phyloP scores from a whole-genome alignment of 345 rosid species.

The Schrenkiella parvula region DNA sequence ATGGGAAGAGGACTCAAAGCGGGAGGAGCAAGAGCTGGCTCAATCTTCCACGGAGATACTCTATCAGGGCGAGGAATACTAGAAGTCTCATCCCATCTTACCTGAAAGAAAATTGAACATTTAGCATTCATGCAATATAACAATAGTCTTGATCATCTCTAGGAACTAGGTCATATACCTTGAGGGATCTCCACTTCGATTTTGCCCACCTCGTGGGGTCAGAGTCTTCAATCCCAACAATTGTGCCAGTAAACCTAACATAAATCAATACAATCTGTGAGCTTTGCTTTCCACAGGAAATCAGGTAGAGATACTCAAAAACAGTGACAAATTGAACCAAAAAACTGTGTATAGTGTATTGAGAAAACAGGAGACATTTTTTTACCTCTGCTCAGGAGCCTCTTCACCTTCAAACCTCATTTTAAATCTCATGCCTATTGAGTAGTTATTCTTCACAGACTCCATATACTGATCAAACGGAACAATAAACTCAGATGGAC shows the following conservation, averaged over 20 bases:
- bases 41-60: slow-evolving; percentile 89
- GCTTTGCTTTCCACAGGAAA: neutral
- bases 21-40: slow-evolving; percentile 77
- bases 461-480: slow-evolving; percentile 76
- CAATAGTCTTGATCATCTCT: neutral
- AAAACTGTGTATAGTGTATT: neutral
- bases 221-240: slow-evolving; percentile 66
- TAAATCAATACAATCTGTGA: neutral
- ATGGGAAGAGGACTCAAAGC: slow-evolving; percentile 58
- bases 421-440: slow-evolving; percentile 84
- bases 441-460: slow-evolving; percentile 57
- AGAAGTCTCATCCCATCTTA: slow-evolving; percentile 83
- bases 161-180: slow-evolving; percentile 44
- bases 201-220: slow-evolving; percentile 57
- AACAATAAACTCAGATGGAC: slow-evolving; percentile 86
- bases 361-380: neutral
- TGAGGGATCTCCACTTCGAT: slow-evolving; percentile 82
- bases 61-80: slow-evolving; percentile 70
- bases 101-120: slow-evolving; percentile 40
- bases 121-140: neutral
- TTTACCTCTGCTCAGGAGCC: slow-evolving; percentile 80
- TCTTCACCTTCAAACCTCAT: slow-evolving; percentile 95
- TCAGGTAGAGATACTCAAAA: neutral
- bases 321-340: neutral
- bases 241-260: slow-evolving; percentile 73